These are phyloP conservation scores for Rhizomucor miehei DNA, from an alignment of 371 early-diverging fungal genomes.

Conservation along the genomic window DNA sequence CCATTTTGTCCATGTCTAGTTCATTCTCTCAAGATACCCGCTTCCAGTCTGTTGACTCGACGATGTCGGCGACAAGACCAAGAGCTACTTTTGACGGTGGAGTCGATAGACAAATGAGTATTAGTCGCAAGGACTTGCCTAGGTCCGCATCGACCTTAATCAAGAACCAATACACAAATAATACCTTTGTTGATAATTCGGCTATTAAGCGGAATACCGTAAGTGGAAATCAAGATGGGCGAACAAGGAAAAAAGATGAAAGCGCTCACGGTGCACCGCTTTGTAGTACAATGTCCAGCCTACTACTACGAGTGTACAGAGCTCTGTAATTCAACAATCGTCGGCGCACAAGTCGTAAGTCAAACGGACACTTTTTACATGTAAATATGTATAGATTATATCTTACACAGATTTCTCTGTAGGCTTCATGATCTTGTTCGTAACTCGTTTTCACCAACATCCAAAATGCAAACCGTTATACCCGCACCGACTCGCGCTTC, in stretches of 20 bases:
- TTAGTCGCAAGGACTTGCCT: constrained; percentile 10
- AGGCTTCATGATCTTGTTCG: not conserved
- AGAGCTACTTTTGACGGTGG: not conserved
- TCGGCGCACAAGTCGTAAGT: not conserved
- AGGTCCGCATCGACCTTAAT: constrained; percentile 4
- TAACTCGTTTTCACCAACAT: constrained; percentile 15
- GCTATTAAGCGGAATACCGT: constrained; percentile 13
- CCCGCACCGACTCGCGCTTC: constrained; percentile 25
- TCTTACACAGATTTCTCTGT: not conserved
- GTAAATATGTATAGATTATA: not conserved
- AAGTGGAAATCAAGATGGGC: not conserved
- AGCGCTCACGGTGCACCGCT: not conserved
- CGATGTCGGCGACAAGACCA: too few relatives aligned
- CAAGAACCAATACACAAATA: constrained; percentile 5
- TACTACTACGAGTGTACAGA: not conserved
- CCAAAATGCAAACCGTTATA: constrained; percentile 19
- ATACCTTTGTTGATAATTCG: not conserved
- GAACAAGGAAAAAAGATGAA: not conserved
- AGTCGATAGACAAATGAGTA: constrained; percentile 3
- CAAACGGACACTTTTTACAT: too few relatives aligned
- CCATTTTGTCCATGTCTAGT: constrained; percentile 1
- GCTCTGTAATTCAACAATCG: not conserved
- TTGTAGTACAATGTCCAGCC: not conserved
- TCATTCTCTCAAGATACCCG: not conserved
- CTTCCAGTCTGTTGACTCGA: too few relatives aligned